Evolutionary conservation across 2,329 filamentous ascomycete genomes (phyloP).

Genomic region (Trichoderma breve): DNA sequence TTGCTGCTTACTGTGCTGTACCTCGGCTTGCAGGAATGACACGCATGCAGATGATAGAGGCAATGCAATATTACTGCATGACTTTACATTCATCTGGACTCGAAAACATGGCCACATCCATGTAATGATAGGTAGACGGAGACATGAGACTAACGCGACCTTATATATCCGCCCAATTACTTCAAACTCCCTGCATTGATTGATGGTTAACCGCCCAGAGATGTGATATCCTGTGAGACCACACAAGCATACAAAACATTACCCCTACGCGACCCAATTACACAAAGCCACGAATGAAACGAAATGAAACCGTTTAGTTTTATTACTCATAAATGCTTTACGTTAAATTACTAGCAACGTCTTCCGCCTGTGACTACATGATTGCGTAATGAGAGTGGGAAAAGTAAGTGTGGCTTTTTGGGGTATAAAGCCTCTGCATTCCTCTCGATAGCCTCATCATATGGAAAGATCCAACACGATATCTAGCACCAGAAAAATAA

Average conservation of each 20-base stretch:
- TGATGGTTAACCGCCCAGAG: not conserved
- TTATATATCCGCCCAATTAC: not conserved
- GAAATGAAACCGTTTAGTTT: not conserved
- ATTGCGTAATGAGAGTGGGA: not conserved
- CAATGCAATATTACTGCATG: not conserved
- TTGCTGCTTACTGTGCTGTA: not conserved
- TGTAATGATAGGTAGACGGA: not conserved
- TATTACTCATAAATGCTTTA: not conserved
- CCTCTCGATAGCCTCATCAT: not conserved
- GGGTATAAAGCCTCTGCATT: not conserved
- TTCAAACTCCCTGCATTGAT: not conserved
- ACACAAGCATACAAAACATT: not conserved
- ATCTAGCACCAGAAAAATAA: not conserved
- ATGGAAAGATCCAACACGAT: not conserved
- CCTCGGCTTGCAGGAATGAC: not conserved
- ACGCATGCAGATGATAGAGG: not conserved
- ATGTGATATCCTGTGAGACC: not conserved
- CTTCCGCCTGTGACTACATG: not conserved
- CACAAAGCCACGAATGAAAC: not conserved
- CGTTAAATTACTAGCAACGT: not conserved
- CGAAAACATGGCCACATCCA: not conserved
- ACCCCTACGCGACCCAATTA: not conserved
- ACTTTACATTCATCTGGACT: not conserved
- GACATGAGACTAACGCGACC: not conserved
- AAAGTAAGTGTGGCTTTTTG: not conserved